phyloP scores from a whole-genome alignment of 306 rosid genomes.

The Corylus avellana region DNA sequence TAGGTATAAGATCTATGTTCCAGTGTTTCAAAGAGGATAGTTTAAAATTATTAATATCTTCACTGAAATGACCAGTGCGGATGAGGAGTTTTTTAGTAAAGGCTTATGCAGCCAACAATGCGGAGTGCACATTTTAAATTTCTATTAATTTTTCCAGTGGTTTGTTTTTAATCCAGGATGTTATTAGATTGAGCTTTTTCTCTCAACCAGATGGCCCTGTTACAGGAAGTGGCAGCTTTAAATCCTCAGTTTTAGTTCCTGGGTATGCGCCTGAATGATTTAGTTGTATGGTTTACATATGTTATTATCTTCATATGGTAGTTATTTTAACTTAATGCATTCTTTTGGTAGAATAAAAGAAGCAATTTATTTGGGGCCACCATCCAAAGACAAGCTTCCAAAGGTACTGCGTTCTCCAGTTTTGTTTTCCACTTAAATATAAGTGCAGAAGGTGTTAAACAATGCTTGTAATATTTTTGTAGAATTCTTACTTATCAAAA shows the following conservation, averaged over 20 bases:
- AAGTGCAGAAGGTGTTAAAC: constrained; percentile 16
- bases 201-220: constrained; percentile 93
- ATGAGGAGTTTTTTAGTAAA: neutral
- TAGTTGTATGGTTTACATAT: constrained; percentile 20
- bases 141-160: neutral
- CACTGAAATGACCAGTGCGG: neutral
- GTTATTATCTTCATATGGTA: constrained; percentile 20
- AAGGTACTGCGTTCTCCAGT: constrained; percentile 54
- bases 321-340: constrained; percentile 33
- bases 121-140: neutral
- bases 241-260: constrained; percentile 74
- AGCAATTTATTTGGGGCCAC: constrained; percentile 87
- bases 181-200: constrained; percentile 70
- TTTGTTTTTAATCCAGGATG: constrained; percentile 54
- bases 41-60: neutral
- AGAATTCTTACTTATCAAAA: constrained; percentile 41
- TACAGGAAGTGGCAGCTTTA: constrained; percentile 77
- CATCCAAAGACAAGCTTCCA: constrained; percentile 82
- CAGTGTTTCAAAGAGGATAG: neutral
- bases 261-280: constrained; percentile 59
- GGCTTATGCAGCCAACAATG: neutral
- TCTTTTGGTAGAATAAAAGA: constrained; percentile 63
- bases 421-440: constrained; percentile 11
- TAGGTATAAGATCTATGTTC: neutral
- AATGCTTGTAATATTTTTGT: constrained; percentile 27